phyloP scores from a whole-genome alignment of 257 asterid genomes.

The Plantago elongata region DNA sequence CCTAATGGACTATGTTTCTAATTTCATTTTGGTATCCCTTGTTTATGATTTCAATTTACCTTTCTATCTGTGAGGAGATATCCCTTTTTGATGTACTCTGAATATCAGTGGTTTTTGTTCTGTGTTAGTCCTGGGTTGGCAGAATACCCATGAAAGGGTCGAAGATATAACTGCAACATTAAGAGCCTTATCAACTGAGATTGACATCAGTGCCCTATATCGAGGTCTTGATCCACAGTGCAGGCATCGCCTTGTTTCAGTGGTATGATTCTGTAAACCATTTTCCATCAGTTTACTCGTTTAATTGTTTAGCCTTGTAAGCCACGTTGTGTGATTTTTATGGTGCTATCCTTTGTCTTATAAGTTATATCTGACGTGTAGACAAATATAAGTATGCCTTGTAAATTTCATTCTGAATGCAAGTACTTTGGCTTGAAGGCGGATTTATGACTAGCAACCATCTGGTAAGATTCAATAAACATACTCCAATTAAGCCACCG shows the following conservation, averaged over 20 bases:
- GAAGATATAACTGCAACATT: slow-evolving; percentile 72
- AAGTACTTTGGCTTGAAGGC: no score
- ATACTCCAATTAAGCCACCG: no score
- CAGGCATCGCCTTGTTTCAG: slow-evolving; percentile 64
- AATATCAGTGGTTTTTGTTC: slow-evolving; percentile 12
- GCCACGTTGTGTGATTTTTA: no score
- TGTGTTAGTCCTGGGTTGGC: slow-evolving; percentile 88
- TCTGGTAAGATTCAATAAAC: no score
- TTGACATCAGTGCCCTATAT: slow-evolving; percentile 76
- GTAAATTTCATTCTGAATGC: no score
- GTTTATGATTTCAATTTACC: neutral
- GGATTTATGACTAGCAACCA: no score
- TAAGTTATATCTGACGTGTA: no score
- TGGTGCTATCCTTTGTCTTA: no score
- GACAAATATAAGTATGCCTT: no score
- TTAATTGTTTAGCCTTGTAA: neutral
- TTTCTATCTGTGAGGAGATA: neutral
- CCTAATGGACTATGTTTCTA: neutral
- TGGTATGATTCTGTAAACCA: slow-evolving; percentile 52
- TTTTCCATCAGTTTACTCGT: neutral
- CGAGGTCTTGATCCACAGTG: slow-evolving; percentile 91
- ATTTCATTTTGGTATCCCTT: no score
- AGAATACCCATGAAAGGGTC: slow-evolving; percentile 77
- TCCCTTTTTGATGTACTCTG: slow-evolving; percentile 1
- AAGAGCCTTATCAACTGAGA: slow-evolving; percentile 72